These are phyloP conservation scores for Metschnikowia henanensis DNA, from an alignment of 805 yeast genomes.

Conservation along the genomic window DNA sequence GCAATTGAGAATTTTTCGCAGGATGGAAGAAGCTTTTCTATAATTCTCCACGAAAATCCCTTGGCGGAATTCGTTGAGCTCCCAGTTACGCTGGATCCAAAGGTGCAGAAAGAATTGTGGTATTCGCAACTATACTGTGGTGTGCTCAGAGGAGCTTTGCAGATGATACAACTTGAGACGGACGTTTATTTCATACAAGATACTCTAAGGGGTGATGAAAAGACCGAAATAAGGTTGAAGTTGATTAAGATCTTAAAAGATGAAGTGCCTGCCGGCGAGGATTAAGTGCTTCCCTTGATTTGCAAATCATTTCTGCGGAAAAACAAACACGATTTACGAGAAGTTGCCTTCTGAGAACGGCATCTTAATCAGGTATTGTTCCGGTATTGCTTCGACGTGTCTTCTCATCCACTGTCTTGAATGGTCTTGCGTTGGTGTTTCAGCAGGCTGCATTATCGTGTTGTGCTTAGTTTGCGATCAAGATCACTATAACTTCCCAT, in stretches of 20 bases:
- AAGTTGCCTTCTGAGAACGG: no score
- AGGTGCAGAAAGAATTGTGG: conserved; percentile 76
- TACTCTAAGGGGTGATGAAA: conserved; percentile 75
- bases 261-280: conserved; percentile 98
- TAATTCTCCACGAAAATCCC: conserved; percentile 82
- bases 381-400: no score
- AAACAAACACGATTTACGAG: no score
- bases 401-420: no score
- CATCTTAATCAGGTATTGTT: no score
- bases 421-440: no score
- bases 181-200: conserved; percentile 82
- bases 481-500: no score
- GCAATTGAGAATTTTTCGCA: conserved; percentile 69
- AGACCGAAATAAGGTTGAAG: conserved; percentile 76
- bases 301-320: no score
- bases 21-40: conserved; percentile 72
- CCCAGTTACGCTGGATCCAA: conserved; percentile 66
- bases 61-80: conserved; percentile 93
- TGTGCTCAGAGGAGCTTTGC: conserved; percentile 85
- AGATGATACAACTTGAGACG: conserved; percentile 93
- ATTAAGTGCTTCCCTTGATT: conserved; percentile 37
- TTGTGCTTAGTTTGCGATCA: no score
- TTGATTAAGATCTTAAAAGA: conserved; percentile 76
- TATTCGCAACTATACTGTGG: conserved; percentile 91
- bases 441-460: no score